Evolutionary conservation across 352 stramenopile genomes (phyloP).

Genomic region (Globisporangium uncinulatum): DNA sequence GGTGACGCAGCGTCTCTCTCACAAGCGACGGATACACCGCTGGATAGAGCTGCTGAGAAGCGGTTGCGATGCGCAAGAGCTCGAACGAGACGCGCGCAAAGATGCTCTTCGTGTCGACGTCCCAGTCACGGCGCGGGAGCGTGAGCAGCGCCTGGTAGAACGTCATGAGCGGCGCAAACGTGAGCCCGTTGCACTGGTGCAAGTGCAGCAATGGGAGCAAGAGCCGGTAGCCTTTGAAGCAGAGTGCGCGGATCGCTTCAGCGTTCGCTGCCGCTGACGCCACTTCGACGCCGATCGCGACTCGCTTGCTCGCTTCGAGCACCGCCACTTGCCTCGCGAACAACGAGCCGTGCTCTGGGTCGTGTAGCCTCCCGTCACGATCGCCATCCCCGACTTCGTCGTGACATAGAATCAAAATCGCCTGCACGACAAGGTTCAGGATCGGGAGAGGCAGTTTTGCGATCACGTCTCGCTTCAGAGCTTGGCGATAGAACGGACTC

Average conservation of each 20-base stretch:
- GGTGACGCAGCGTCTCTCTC: not conserved
- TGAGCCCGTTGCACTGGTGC: conserved; percentile 28
- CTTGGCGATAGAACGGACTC: conserved; percentile 61
- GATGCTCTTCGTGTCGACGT: conserved; percentile 45
- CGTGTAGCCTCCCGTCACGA: conserved; percentile 33
- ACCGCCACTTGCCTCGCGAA: conserved; percentile 28
- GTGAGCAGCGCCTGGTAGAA: conserved; percentile 39
- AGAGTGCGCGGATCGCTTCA: conserved; percentile 41
- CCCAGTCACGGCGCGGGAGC: conserved; percentile 24
- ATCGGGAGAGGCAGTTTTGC: conserved; percentile 44
- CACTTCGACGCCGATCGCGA: conserved; percentile 60
- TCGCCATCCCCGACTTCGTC: conserved; percentile 37
- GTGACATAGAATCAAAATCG: conserved; percentile 50
- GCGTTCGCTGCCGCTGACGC: conserved; percentile 40
- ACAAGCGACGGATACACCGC: conserved; percentile 20
- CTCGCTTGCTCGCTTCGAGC: conserved; percentile 38
- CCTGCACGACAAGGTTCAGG: conserved; percentile 41
- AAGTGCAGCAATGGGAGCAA: conserved; percentile 66
- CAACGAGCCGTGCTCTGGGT: conserved; percentile 24
- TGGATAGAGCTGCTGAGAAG: conserved; percentile 15
- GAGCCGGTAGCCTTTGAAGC: conserved; percentile 65
- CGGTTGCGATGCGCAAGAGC: conserved; percentile 38
- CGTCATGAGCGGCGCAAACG: conserved; percentile 46
- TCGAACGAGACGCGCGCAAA: conserved; percentile 52
- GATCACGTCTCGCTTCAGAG: conserved; percentile 35